phyloP scores from a whole-genome alignment of 345 rosid species.

The Arabidopsis thaliana region DNA sequence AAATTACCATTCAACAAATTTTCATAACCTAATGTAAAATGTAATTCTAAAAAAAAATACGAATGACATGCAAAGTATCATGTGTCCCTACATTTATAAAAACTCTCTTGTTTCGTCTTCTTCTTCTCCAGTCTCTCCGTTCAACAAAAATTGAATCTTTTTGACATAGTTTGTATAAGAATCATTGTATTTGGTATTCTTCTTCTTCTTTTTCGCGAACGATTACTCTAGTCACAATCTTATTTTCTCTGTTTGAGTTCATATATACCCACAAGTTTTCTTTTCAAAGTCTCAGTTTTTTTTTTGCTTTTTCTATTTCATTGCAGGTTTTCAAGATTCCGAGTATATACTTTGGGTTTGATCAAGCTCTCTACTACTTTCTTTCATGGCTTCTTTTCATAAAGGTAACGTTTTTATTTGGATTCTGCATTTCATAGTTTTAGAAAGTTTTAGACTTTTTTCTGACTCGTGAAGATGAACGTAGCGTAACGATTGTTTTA shows the following conservation, averaged over 20 bases:
- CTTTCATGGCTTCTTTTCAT: slow-evolving; percentile 12
- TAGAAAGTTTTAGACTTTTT: slow-evolving; percentile 5
- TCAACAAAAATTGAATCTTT: neutral
- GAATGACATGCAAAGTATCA: neutral
- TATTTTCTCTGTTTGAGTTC: slow-evolving; percentile 1
- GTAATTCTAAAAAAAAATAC: neutral
- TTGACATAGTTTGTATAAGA: neutral
- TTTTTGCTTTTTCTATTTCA: neutral
- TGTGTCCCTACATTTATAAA: neutral
- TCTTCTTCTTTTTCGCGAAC: neutral
- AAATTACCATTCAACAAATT: too few species aligned
- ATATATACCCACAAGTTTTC: neutral
- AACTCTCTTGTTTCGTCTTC: neutral
- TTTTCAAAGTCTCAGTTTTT: neutral
- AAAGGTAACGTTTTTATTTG: neutral
- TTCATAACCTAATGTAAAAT: too few species aligned
- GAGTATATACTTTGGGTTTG: neutral
- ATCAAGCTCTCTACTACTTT: neutral
- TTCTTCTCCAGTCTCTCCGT: slow-evolving; percentile 12
- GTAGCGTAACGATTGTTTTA: neutral
- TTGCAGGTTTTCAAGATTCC: slow-evolving; percentile 21
- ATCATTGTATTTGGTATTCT: neutral
- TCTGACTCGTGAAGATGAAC: too few species aligned
- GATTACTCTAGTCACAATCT: neutral
- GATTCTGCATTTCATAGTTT: neutral